Percentiles rank a stretch among this genome's conserved stretches.
Evolutionary conservation across 163 green algal genomes (phyloP).

Genomic region (Scenedesmus sp.): DNA sequence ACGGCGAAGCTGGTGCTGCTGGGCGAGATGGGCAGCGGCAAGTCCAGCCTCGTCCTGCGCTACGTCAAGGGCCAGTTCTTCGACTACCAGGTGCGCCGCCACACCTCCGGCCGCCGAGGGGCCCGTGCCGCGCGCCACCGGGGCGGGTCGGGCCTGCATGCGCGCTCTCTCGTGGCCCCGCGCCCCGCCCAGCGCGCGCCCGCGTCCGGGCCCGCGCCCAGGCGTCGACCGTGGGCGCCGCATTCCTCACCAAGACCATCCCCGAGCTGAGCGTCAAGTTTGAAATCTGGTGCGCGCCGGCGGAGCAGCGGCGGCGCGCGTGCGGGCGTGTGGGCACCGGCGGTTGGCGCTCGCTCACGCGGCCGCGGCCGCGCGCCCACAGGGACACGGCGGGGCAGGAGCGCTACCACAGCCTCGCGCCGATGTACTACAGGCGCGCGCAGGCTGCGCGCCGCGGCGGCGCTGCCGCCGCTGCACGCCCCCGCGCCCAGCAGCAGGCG

Average conservation of each 20-base stretch:
- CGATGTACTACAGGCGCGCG: slow-evolving; percentile 97
- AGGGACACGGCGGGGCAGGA: slow-evolving; percentile 98
- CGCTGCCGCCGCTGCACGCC: no score
- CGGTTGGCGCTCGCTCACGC: neutral
- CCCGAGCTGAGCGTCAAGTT: slow-evolving; percentile 98
- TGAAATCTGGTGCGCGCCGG: slow-evolving; percentile 92
- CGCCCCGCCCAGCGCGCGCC: no score
- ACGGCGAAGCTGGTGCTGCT: slow-evolving; percentile 95
- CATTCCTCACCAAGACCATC: slow-evolving; percentile 98
- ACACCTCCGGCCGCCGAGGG: no score
- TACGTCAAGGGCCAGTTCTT: slow-evolving; percentile 99
- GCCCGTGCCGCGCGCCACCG: no score
- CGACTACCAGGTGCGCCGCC: slow-evolving; percentile 94
- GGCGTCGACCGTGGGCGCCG: slow-evolving; percentile 98
- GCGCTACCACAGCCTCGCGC: slow-evolving; percentile 96
- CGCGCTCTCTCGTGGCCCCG: no score
- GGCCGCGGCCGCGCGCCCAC: slow-evolving; percentile 6
- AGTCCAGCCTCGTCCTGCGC: slow-evolving; percentile 93
- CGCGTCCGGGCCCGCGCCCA: no score
- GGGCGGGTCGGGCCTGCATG: no score
- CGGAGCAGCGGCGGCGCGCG: neutral
- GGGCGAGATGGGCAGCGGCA: slow-evolving; percentile 98
- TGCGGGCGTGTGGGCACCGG: slow-evolving; percentile 1
- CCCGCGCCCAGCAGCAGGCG: neutral
- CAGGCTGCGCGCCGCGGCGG: no score